Evolutionary conservation across 805 yeast species (phyloP).

Genomic region (Cyberlindnera mycetangii): DNA sequence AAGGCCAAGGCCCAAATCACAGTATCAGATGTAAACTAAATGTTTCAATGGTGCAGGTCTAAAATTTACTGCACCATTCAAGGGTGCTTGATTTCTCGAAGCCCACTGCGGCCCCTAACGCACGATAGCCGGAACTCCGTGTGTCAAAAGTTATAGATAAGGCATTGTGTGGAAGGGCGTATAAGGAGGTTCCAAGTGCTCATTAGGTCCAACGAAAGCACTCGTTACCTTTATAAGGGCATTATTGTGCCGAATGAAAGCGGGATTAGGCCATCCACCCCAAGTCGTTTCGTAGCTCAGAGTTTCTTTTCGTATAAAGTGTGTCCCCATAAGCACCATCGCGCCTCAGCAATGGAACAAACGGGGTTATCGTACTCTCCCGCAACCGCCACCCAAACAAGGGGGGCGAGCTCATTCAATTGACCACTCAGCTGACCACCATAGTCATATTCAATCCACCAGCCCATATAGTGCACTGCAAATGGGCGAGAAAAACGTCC

Average conservation of each 20-base stretch:
- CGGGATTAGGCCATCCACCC: neutral
- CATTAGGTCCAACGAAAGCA: no score
- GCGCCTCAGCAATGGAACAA: neutral
- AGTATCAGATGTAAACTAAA: no score
- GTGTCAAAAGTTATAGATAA: neutral
- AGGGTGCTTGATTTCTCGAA: neutral
- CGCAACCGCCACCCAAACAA: neutral
- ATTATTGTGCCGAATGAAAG: neutral
- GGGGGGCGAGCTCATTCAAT: no score
- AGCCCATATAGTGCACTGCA: no score
- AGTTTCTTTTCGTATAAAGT: neutral
- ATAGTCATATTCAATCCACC: no score
- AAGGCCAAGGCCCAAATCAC: no score
- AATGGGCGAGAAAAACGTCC: constrained; percentile 1
- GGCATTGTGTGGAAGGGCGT: no score
- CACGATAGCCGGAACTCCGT: neutral
- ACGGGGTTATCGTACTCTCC: neutral
- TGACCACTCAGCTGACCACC: no score
- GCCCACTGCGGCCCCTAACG: neutral
- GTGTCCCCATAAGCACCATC: neutral
- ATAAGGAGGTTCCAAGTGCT: no score
- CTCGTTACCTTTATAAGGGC: neutral
- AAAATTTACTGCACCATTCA: no score
- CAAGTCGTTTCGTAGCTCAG: no score
- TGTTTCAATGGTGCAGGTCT: no score